Conservation (phyloP, 2,329 filamentous ascomycete genomes). For the Chrysosporium keratinophilum region DNA sequence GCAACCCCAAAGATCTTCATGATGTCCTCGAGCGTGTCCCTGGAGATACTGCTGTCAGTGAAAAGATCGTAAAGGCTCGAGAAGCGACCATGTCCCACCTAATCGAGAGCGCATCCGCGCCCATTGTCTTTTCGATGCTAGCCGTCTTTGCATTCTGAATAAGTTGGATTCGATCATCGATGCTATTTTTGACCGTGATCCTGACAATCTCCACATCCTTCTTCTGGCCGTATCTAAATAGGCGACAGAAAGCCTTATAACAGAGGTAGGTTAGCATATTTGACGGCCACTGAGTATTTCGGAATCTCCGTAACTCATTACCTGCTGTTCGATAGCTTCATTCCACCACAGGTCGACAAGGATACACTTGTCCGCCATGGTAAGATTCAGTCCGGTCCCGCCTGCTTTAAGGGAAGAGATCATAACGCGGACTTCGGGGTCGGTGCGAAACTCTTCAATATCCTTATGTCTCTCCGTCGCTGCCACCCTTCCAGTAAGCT, state of each 20-base stretch:
- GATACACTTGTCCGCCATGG: constrained; percentile 50
- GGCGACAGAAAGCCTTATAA: constrained; percentile 44
- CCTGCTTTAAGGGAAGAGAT: constrained; percentile 49
- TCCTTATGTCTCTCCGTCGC: constrained; percentile 37
- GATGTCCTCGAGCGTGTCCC: constrained; percentile 12
- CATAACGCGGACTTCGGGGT: constrained; percentile 37
- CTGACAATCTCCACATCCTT: constrained; percentile 51
- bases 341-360: constrained; percentile 55
- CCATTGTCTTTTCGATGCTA: constrained; percentile 21
- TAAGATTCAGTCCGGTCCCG: constrained; percentile 50
- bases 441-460: constrained; percentile 38
- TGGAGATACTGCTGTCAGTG: constrained; percentile 5
- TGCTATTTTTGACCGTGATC: constrained; percentile 45
- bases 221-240: constrained; percentile 55
- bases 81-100: constrained; percentile 2
- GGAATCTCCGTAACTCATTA: constrained; percentile 2
- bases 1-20: constrained; percentile 11
- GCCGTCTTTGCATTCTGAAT: constrained; percentile 48
- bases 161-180: constrained; percentile 48
- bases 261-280: neutral
- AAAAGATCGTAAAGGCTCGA: neutral
- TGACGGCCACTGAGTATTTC: neutral
- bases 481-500: constrained; percentile 43
- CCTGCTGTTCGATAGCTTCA: constrained; percentile 50
- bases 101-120: constrained; percentile 17